phyloP scores from a whole-genome alignment of 2,329 filamentous ascomycete species.

The Hymenoscyphus fructigenus region DNA sequence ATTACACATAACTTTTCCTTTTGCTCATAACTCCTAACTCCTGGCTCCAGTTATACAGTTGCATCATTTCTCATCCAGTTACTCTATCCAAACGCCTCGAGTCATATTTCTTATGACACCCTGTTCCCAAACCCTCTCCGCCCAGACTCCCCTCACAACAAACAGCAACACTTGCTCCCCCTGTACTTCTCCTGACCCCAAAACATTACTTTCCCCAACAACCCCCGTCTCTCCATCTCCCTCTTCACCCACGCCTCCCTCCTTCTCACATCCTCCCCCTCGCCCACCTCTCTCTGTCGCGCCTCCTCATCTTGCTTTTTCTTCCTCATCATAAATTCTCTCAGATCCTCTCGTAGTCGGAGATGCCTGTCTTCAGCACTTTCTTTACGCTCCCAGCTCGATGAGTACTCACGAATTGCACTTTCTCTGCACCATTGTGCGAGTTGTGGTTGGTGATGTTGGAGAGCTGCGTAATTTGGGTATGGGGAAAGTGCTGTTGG shows the following conservation, averaged over 20 bases:
- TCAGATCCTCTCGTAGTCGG: background rate
- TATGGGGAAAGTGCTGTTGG: background rate
- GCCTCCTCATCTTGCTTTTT: background rate
- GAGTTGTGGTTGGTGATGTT: background rate
- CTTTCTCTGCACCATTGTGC: background rate
- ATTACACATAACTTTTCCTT: background rate
- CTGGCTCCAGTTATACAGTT: background rate
- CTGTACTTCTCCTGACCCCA: background rate
- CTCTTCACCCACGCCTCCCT: background rate
- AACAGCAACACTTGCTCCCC: background rate
- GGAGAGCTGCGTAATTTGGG: background rate
- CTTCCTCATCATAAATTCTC: background rate
- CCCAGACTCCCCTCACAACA: background rate
- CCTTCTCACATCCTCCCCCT: background rate
- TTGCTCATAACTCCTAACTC: background rate
- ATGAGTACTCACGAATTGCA: background rate
- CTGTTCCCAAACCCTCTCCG: too few species aligned
- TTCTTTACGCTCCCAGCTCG: background rate
- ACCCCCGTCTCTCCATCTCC: background rate
- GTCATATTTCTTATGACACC: too few species aligned
- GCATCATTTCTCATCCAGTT: background rate
- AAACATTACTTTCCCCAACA: background rate
- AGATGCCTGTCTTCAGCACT: background rate
- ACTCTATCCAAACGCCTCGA: background rate
- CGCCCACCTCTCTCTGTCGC: background rate